These are phyloP conservation scores for Protea cynaroides DNA, from an alignment of 164 flowering plant genomes.

Conservation along the genomic window DNA sequence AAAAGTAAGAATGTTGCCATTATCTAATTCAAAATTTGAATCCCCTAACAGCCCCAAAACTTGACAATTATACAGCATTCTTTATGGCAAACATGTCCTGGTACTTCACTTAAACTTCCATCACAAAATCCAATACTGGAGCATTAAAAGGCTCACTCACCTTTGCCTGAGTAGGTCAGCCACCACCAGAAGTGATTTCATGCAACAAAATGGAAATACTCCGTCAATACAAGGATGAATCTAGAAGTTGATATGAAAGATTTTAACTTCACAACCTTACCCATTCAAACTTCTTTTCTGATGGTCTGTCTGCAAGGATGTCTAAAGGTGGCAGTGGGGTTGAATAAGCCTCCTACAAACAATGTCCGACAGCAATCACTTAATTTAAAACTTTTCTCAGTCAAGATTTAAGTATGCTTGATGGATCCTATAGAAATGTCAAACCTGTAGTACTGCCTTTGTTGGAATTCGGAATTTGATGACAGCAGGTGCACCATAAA, in stretches of 20 bases:
- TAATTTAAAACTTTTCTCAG: not conserved
- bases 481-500: conserved; percentile 69
- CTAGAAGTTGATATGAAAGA: not conserved
- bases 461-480: conserved; percentile 83
- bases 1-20: not conserved
- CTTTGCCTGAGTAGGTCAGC: conserved; percentile 58
- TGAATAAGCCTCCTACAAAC: conserved; percentile 65
- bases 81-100: too few relatives aligned
- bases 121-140: not conserved
- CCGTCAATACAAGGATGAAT: conserved; percentile 7
- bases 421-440: not conserved
- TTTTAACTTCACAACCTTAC: conserved; percentile 28
- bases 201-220: not conserved
- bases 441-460: conserved; percentile 74
- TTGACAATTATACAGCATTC: too few relatives aligned
- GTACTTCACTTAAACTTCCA: too few relatives aligned
- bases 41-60: too few relatives aligned
- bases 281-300: conserved; percentile 75
- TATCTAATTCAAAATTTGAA: not conserved
- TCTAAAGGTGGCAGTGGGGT: conserved; percentile 77
- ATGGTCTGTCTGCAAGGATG: conserved; percentile 75
- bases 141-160: conserved; percentile 27
- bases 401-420: not conserved
- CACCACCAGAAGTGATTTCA: conserved; percentile 10
- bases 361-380: conserved; percentile 6